Conservation (phyloP, 805 yeast species). For the Komagataella pseudopastoris region DNA sequence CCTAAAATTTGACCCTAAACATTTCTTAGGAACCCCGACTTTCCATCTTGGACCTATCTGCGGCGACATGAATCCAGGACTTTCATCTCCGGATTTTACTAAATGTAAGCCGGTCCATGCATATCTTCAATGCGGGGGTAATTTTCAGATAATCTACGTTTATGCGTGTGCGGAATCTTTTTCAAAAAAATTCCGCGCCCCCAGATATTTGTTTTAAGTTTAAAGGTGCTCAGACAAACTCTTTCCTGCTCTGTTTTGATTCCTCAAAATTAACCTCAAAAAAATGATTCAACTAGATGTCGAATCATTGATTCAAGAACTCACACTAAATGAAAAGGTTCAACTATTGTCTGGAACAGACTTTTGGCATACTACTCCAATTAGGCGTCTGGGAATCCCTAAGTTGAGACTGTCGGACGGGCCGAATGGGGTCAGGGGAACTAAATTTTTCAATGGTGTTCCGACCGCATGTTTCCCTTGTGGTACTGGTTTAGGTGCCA, state of each 20-base stretch:
- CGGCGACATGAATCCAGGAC: neutral
- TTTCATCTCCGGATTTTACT: neutral
- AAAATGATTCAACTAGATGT: neutral
- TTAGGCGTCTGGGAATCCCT: slow-evolving; percentile 26
- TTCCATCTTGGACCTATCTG: neutral
- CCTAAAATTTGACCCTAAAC: neutral
- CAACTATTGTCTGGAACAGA: slow-evolving; percentile 16
- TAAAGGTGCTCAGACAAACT: neutral
- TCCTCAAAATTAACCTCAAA: neutral
- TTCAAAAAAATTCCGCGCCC: neutral
- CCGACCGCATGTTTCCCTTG: slow-evolving; percentile 49
- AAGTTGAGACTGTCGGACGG: slow-evolving; percentile 40
- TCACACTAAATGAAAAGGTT: slow-evolving; percentile 13
- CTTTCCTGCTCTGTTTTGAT: neutral
- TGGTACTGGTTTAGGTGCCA: slow-evolving; percentile 46
- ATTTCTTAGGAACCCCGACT: neutral
- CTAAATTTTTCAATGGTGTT: slow-evolving; percentile 33
- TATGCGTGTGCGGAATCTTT: neutral
- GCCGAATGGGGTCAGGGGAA: slow-evolving; percentile 54
- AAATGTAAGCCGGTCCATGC: neutral
- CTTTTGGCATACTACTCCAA: slow-evolving; percentile 23
- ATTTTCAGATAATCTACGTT: too few species aligned
- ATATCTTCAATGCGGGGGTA: neutral
- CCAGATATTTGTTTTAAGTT: neutral
- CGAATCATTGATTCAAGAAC: slow-evolving; percentile 2